These are phyloP conservation scores for Chalciporus sp. DNA, from an alignment of 1,284 basidiomycete genomes.

Conservation along the genomic window DNA sequence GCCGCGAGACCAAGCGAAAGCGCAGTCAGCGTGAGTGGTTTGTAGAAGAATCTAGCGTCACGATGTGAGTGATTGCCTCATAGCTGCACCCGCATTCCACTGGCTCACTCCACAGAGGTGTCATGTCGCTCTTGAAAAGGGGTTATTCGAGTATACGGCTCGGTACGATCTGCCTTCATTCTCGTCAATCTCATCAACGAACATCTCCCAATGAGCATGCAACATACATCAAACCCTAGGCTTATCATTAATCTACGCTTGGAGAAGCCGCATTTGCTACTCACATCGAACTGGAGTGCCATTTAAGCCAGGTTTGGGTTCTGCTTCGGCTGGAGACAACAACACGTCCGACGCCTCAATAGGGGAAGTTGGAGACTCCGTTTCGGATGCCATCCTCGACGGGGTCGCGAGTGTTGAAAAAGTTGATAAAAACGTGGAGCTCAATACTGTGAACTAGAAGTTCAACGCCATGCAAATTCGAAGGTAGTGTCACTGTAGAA, in stretches of 20 bases:
- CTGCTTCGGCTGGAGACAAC: conserved; percentile 31
- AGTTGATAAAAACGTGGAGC: not conserved
- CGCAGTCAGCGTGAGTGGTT: conserved; percentile 74
- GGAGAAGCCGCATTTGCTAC: conserved; percentile 16
- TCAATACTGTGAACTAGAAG: conserved; percentile 2
- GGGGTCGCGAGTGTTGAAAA: not conserved
- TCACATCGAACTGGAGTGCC: conserved; percentile 44
- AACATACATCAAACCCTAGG: conserved; percentile 53
- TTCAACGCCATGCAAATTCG: conserved; percentile 2
- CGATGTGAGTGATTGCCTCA: not conserved
- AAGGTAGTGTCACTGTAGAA: not conserved
- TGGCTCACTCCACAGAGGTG: conserved; percentile 74
- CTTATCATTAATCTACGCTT: conserved; percentile 2
- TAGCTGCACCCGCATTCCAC: not conserved
- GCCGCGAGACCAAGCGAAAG: conserved; percentile 64
- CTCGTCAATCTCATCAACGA: conserved; percentile 16
- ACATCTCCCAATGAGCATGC: not conserved
- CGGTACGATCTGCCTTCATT: conserved; percentile 73
- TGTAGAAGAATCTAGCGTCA: conserved; percentile 72
- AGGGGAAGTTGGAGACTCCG: conserved; percentile 31
- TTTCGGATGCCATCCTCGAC: conserved; percentile 22
- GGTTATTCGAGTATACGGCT: conserved; percentile 76
- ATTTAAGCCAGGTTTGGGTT: conserved; percentile 40
- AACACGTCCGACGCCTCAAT: conserved; percentile 37
- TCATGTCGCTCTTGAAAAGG: conserved; percentile 82